Base-by-base conservation (phyloP, 345 rosid genomes). In the Acer saccharum region DNA sequence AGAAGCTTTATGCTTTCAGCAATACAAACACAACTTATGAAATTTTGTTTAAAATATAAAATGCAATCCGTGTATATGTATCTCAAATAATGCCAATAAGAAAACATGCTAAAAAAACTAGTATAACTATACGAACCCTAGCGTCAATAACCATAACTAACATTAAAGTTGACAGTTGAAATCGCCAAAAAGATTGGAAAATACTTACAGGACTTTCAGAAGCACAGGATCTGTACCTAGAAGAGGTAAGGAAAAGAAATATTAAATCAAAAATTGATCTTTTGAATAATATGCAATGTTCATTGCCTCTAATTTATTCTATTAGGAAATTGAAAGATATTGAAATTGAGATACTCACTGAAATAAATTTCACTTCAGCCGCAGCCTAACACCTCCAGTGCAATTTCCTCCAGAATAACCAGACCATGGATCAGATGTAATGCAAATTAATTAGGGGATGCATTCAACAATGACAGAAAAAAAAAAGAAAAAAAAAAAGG, bases 371-470 rank as follows among this genome's bases (percentile, higher is more conserved):
- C 67, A 77, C 83, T 76, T 81, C 81, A 83, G 66, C 75, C 52
- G 82, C 79, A 76, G 84, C 86, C 66, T 79, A 78, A 76, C 41
- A 78, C 74, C 81, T 76, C 87, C 83, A 17, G 76, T 61, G 88
- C 87, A 84, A 83, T 68, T 77, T 82, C 90, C 93, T 86, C 93
- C 91, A 81, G 76, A 78, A 79, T 72, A 67, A 79, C 71, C 79
- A 83, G 82, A 81, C 83, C 90, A 89, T 87, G 88, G 82, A 87
- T 86, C 89, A 92, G 87, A 90, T 83, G 84, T 61, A 88, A 90
- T 79, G 81, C 83, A 88, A 83, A 72, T 75, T 77, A 78, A 79
- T 89, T 80, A 88, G 90, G 79, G 82, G 21, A 77, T 50, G 67
- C 41, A 77, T 16, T 68, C 14, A 65, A 61, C 50, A 27, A n/a